Evolutionary conservation across 345 rosid genomes (phyloP).

Genomic region (Passiflora organensis): DNA sequence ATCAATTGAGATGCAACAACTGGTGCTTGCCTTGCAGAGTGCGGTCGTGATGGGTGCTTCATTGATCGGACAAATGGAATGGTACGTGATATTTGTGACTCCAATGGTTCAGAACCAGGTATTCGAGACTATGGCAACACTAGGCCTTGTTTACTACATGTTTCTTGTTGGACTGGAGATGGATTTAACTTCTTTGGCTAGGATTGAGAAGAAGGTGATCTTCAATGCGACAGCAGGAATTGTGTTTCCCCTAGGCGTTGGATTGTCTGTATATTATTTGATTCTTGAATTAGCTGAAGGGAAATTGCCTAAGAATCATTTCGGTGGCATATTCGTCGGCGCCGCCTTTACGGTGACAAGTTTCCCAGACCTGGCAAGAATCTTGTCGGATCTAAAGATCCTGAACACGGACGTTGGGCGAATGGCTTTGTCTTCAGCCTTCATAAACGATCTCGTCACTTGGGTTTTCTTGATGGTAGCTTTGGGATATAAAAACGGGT

Average conservation of each 20-base stretch:
- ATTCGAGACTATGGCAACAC: constrained; percentile 14
- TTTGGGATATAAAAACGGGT: constrained; percentile 11
- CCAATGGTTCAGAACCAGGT: constrained; percentile 6
- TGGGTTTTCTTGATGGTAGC: constrained; percentile 41
- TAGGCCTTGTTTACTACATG: constrained; percentile 26
- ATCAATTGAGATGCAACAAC: neutral
- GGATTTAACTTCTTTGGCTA: constrained; percentile 14
- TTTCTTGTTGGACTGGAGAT: constrained; percentile 36
- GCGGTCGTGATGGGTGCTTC: constrained; percentile 12
- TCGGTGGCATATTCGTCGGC: constrained; percentile 39
- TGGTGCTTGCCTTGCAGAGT: constrained; percentile 3
- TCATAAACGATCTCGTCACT: constrained; percentile 40
- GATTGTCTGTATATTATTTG: constrained; percentile 3
- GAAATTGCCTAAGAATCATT: neutral
- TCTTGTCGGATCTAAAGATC: constrained; percentile 60
- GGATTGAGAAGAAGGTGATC: constrained; percentile 10
- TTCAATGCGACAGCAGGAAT: constrained; percentile 6
- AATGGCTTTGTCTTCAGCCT: constrained; percentile 43
- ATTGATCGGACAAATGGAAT: neutral
- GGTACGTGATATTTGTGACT: neutral
- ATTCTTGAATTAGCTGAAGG: neutral
- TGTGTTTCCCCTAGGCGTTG: constrained; percentile 11
- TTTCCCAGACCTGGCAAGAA: constrained; percentile 49
- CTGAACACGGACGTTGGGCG: constrained; percentile 53
- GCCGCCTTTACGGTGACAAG: constrained; percentile 50